phyloP scores from a whole-genome alignment of 2,329 filamentous ascomycete genomes.

The Hymenoscyphus infarciens region DNA sequence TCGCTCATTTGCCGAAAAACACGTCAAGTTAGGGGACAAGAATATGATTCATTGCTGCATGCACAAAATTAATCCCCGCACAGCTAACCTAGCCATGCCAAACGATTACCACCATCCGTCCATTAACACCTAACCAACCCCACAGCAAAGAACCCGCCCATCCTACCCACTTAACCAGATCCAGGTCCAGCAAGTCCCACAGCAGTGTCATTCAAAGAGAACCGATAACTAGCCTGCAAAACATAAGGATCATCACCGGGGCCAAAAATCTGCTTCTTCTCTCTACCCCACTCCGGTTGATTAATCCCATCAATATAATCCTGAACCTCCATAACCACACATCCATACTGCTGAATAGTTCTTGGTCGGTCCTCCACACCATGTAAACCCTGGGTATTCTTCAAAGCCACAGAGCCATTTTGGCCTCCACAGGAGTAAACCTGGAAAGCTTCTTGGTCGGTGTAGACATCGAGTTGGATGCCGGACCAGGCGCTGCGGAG shows the following conservation, averaged over 20 bases:
- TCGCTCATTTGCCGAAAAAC: too few relatives aligned
- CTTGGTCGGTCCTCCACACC: conserved; percentile 53
- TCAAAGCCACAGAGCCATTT: conserved; percentile 67
- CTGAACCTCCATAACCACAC: conserved; percentile 86
- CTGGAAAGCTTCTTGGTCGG: conserved; percentile 84
- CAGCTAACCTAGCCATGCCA: background rate
- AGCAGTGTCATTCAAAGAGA: conserved; percentile 37
- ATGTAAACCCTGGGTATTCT: conserved; percentile 64
- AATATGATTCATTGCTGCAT: background rate
- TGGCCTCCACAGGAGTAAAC: conserved; percentile 79
- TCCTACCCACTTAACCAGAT: conserved; percentile 13
- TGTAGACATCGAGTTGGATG: conserved; percentile 76
- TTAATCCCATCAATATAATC: conserved; percentile 95
- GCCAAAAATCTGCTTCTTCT: conserved; percentile 55
- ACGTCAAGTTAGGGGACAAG: background rate
- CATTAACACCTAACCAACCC: too few relatives aligned
- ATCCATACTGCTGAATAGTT: conserved; percentile 72
- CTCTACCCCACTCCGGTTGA: conserved; percentile 79
- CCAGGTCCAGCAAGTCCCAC: conserved; percentile 22
- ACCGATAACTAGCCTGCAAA: conserved; percentile 59
- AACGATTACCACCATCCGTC: background rate
- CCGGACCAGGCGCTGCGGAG: conserved; percentile 74
- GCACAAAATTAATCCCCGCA: background rate
- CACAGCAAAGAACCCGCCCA: background rate
- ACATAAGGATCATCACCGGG: conserved; percentile 59